phyloP scores from a whole-genome alignment of 2,329 filamentous ascomycete species.

The Paracorniculantispora psalliotae region DNA sequence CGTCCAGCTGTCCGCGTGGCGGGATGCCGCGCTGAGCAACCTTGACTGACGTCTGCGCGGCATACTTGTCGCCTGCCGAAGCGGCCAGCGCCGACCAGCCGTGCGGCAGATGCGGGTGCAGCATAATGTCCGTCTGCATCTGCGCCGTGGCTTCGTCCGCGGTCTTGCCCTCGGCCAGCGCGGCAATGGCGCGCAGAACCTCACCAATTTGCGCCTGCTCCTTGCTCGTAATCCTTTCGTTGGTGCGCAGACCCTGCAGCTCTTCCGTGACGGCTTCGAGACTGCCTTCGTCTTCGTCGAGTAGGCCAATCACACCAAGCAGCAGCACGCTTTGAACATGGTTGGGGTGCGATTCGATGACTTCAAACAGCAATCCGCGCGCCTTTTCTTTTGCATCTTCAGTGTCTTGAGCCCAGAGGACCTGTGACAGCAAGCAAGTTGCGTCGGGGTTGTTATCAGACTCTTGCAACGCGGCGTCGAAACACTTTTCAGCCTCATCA shows the following conservation, averaged over 20 bases:
- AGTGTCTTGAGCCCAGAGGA: constrained; percentile 85
- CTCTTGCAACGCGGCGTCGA: constrained; percentile 74
- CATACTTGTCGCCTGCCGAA: constrained; percentile 46
- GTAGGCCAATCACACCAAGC: constrained; percentile 74
- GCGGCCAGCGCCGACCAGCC: constrained; percentile 76
- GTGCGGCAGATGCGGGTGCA: constrained; percentile 71
- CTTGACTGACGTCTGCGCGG: constrained; percentile 72
- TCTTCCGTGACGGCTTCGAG: constrained; percentile 77
- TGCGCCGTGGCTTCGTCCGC: constrained; percentile 55
- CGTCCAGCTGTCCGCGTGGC: constrained; percentile 62
- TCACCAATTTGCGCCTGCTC: constrained; percentile 68
- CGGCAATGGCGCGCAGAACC: constrained; percentile 69
- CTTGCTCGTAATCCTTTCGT: constrained; percentile 54
- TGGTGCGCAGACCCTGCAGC: constrained; percentile 66
- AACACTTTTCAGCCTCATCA: constrained; percentile 69
- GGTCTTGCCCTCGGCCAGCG: constrained; percentile 44
- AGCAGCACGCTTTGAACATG: constrained; percentile 78
- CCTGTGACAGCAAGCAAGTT: constrained; percentile 80
- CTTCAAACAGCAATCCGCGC: constrained; percentile 72
- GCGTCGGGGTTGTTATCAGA: constrained; percentile 74
- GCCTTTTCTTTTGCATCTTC: constrained; percentile 70
- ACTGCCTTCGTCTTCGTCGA: constrained; percentile 75
- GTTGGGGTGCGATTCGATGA: constrained; percentile 66
- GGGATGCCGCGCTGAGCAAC: constrained; percentile 73
- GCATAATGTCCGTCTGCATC: constrained; percentile 71